A percentile compares a stretch with the other conserved stretches of the same genome.
phyloP scores from a whole-genome alignment of 2,329 filamentous ascomycete genomes.

The Colletotrichum sp. region DNA sequence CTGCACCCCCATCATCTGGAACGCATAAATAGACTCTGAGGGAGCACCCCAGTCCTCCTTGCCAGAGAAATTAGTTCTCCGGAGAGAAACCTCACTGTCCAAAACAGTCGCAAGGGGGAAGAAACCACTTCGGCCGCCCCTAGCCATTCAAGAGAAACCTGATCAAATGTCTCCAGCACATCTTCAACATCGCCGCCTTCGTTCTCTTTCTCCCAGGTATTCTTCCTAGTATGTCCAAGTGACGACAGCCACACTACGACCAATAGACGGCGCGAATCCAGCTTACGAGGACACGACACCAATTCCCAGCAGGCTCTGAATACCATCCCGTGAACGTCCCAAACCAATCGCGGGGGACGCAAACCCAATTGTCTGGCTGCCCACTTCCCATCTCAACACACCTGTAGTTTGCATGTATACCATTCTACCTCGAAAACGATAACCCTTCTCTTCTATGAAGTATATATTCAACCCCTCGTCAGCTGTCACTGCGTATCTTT shows the following conservation, averaged over 20 bases:
- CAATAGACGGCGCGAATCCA: not conserved
- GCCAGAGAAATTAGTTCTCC: too few relatives aligned
- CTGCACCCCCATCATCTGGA: fast-evolving
- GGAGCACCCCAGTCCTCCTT: too few relatives aligned
- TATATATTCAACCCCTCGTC: not conserved
- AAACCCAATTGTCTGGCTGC: not conserved
- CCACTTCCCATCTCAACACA: not conserved
- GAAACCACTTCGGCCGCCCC: not conserved
- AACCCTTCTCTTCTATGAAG: not conserved
- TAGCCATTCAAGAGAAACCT: too few relatives aligned
- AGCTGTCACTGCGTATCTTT: fast-evolving
- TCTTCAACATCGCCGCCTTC: fast-evolving
- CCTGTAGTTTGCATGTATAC: not conserved
- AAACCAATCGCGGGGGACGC: not conserved
- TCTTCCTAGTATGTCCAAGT: not conserved
- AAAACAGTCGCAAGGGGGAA: not conserved
- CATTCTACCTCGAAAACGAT: not conserved
- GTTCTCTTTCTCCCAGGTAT: not conserved
- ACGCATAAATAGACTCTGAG: not conserved
- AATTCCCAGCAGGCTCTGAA: fast-evolving
- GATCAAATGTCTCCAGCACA: fast-evolving
- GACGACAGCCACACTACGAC: not conserved
- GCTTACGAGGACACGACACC: not conserved
- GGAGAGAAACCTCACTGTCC: too few relatives aligned
- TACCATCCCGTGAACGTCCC: not conserved